Conservation (phyloP, 768 basidiomycete genomes). For the Lentinula sp. region DNA sequence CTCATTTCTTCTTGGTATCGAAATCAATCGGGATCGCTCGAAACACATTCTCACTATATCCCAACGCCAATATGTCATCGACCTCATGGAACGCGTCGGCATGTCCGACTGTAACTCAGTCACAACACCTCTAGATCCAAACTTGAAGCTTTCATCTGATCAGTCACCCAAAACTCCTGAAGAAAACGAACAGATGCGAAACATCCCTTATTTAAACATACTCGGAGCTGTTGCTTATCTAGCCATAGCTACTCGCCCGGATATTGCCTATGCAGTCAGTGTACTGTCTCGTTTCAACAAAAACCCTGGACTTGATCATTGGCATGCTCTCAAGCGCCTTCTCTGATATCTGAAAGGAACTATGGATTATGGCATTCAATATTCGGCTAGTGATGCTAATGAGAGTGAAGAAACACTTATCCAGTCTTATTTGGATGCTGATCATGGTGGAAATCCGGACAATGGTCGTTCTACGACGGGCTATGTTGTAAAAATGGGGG, state of each 20-base stretch:
- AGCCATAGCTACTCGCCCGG: conserved; percentile 23
- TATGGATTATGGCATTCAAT: no score
- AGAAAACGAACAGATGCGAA: conserved; percentile 6
- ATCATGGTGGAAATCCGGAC: conserved; percentile 18
- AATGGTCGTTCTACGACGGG: conserved; percentile 23
- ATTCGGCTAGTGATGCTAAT: no score
- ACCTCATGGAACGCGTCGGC: conserved; percentile 10
- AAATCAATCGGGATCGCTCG: conserved; percentile 9
- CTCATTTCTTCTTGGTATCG: conserved; percentile 16
- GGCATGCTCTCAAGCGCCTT: conserved; percentile 25
- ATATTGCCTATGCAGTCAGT: conserved; percentile 25
- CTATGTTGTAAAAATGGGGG: conserved; percentile 23
- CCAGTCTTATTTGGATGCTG: conserved; percentile 17
- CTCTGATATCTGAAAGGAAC: conserved; percentile 27
- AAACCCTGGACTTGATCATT: conserved; percentile 23
- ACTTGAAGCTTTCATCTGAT: conserved; percentile 6
- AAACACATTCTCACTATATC: conserved; percentile 11
- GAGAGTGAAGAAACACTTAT: conserved; percentile 12
- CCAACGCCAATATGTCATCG: conserved; percentile 13
- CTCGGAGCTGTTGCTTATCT: conserved; percentile 25
- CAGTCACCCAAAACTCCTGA: background rate
- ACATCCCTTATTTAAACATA: conserved; percentile 16
- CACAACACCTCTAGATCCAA: conserved; percentile 12
- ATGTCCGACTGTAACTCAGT: conserved; percentile 11
- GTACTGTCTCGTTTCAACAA: conserved; percentile 20